phyloP scores from a whole-genome alignment of 2,329 filamentous ascomycete species.

The Colletotrichum incanum region DNA sequence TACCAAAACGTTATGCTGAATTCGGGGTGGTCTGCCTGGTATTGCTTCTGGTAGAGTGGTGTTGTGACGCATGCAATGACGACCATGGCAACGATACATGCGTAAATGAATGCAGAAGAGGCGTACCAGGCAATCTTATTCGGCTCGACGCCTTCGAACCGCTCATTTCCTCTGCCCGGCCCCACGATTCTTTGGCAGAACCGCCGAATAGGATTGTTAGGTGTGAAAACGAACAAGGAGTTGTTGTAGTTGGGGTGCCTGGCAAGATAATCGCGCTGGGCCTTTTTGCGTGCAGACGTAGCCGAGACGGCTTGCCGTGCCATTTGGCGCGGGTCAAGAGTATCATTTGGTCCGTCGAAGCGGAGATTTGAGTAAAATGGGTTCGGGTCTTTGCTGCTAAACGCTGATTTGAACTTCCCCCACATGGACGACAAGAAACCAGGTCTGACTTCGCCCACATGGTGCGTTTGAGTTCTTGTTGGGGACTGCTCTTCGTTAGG shows the following conservation, averaged over 20 bases:
- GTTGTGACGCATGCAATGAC: conserved; percentile 94
- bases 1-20: conserved; percentile 88
- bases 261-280: conserved; percentile 90
- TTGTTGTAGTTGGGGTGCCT: conserved; percentile 94
- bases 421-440: conserved; percentile 74
- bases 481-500: conserved; percentile 53
- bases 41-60: conserved; percentile 92
- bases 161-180: conserved; percentile 87
- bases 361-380: conserved; percentile 89
- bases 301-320: conserved; percentile 91
- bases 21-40: conserved; percentile 74
- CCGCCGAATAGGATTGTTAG: conserved; percentile 82
- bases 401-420: conserved; percentile 69
- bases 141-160: conserved; percentile 91
- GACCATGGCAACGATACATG: conserved; percentile 98
- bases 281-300: conserved; percentile 85
- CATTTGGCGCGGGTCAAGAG: conserved; percentile 88
- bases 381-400: conserved; percentile 84
- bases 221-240: conserved; percentile 88
- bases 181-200: conserved; percentile 93
- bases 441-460: conserved; percentile 65
- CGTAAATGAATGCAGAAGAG: conserved; percentile 95
- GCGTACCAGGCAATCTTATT: conserved; percentile 92
- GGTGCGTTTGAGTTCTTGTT: conserved; percentile 49
- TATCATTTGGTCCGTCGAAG: conserved; percentile 81